A percentile compares a stretch with the other conserved stretches of the same genome.
Conservation (phyloP, 1,139 yeast species). For the Pichia sp. region DNA sequence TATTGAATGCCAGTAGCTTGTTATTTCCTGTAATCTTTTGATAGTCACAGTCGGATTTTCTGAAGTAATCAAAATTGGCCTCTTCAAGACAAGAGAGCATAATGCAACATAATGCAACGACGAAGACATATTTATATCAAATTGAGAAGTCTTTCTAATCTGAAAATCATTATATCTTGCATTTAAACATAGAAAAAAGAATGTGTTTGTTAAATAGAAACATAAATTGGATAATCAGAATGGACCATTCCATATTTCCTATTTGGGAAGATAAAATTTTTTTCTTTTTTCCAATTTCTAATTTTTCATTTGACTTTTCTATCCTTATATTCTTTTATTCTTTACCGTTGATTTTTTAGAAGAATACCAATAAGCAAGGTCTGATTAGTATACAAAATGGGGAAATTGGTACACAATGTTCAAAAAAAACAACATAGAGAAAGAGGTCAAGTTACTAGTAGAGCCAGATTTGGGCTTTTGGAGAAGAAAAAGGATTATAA, state of each 20-base stretch:
- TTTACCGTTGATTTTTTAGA: too few species aligned
- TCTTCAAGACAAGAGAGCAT: constrained; percentile 4
- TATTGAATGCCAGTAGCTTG: not conserved
- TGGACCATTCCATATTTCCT: too few species aligned
- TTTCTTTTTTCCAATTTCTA: too few species aligned
- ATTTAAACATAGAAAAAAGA: too few species aligned
- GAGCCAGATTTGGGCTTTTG: constrained; percentile 72
- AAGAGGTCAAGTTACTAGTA: constrained; percentile 74
- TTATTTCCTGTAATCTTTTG: constrained; percentile 1
- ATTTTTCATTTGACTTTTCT: too few species aligned
- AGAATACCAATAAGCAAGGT: too few species aligned
- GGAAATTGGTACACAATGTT: constrained; percentile 75
- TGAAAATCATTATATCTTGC: too few species aligned
- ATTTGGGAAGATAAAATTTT: too few species aligned
- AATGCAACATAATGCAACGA: constrained; percentile 2
- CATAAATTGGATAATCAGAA: too few species aligned
- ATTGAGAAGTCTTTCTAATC: too few species aligned
- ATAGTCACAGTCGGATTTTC: constrained; percentile 3
- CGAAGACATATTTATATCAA: not conserved
- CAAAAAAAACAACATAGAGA: constrained; percentile 96
- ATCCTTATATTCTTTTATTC: too few species aligned
- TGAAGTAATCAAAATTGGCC: constrained; percentile 6
- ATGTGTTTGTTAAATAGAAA: too few species aligned
- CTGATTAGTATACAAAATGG: constrained; percentile 40
- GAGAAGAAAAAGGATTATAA: constrained; percentile 95